These are phyloP conservation scores for Pseudotsuga menziesii DNA, from an alignment of 75 land plant genomes.

Conservation along the genomic window DNA sequence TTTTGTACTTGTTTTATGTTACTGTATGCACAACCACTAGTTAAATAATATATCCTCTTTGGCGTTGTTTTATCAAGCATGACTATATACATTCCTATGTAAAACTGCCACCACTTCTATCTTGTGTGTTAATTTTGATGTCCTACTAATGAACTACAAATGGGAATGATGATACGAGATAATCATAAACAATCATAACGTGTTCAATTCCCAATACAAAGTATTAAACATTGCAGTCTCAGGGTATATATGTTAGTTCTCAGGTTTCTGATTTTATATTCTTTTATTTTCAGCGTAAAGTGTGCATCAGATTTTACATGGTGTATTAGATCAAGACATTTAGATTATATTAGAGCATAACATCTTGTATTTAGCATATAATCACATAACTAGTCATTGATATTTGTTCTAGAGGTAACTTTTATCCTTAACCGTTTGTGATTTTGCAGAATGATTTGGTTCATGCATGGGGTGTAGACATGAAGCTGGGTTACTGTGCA, in stretches of 20 bases:
- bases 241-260: background rate
- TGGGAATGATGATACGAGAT: background rate
- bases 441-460: slow-evolving; percentile 78
- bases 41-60: background rate
- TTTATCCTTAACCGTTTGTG: background rate
- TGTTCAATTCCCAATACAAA: background rate
- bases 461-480: slow-evolving; percentile 89
- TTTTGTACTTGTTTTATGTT: background rate
- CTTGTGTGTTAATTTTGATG: background rate
- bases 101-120: background rate
- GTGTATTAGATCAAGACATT: background rate
- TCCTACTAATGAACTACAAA: background rate
- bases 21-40: background rate
- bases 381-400: background rate
- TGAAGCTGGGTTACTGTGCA: slow-evolving; percentile 71
- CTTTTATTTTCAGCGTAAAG: background rate
- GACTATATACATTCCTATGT: background rate
- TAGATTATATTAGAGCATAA: background rate
- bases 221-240: background rate
- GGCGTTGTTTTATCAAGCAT: background rate
- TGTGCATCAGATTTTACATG: background rate
- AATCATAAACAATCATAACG: background rate
- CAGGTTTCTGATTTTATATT: background rate
- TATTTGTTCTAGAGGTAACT: background rate
- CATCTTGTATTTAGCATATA: background rate